Base-by-base conservation (phyloP, 805 yeast species). In the Nakazawaea anatomiae region DNA sequence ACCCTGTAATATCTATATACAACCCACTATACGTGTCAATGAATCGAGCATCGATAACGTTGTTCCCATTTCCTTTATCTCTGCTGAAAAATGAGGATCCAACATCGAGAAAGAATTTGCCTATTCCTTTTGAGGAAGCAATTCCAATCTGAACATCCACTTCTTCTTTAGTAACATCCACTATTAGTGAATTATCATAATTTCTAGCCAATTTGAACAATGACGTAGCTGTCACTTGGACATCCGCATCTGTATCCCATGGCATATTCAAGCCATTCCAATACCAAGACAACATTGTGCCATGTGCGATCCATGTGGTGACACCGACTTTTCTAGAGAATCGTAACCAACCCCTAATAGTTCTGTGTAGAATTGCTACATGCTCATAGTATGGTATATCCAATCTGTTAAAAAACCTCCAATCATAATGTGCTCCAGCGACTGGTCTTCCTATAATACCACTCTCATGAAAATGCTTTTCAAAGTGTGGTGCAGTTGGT, bases 161-260 rank as follows among this genome's bases (percentile, higher is more conserved):
- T 18, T 42, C 50, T 18, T 42, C 50, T n/a, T 14, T 32, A 2
- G 50, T 52, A 27, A 50, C 29, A 52, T 80, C 84, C 10, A 79
- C 60, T 28, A 80, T 65, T 35, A 80, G 57, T 6, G 79, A 66
- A 55, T 77, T 75, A 53, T 80, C 78, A 59, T 68, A 77, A n/a
- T 63, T 59, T 54, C 74, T 67, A 8, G 80, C 79, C 41, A 82
- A 57, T 41, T 60, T 60, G 52, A 72, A 68, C 54, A 82, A 60
- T 40, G 78, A 76, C 11, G 55, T 61, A 52, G 77, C 67, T 1
- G 88, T 79, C 70, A 83, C 74, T 56, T 83, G 85, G 29, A 83
- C 81, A 65, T 83, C 89, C 47, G 79, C 66, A 61, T 83, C 89
- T 50, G 73, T 71, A 60, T 83, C 89, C 87, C 87, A 83, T 1